Evolutionary conservation across 208 protist genomes (phyloP).

Genomic region (Leishmania arabica): DNA sequence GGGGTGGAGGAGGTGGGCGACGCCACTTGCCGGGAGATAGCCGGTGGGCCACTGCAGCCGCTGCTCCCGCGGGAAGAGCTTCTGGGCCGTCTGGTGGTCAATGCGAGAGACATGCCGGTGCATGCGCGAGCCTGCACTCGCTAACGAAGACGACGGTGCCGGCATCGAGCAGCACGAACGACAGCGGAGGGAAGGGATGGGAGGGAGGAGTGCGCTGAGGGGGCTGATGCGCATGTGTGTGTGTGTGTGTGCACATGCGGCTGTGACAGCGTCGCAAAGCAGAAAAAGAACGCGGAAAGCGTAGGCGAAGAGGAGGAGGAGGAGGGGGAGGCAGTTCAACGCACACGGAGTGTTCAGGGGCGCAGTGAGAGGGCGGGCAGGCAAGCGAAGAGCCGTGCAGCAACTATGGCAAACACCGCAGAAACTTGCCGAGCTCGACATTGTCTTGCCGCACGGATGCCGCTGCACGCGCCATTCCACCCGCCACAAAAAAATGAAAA

Average conservation of each 20-base stretch:
- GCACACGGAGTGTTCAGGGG: not conserved
- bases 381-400: not conserved
- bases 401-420: not conserved
- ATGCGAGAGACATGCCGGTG: slow-evolving; percentile 55
- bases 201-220: not conserved
- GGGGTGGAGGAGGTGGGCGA: slow-evolving; percentile 68
- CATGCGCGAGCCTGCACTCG: slow-evolving; percentile 26
- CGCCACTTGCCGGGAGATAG: slow-evolving; percentile 74
- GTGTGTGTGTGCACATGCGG: not conserved
- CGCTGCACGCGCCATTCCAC: not conserved
- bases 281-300: not conserved
- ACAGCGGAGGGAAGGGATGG: not conserved
- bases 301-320: not conserved
- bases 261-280: not conserved
- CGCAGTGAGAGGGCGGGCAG: not conserved
- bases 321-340: not conserved
- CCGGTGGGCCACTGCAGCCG: slow-evolving; percentile 55
- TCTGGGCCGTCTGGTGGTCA: slow-evolving; percentile 25
- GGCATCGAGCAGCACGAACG: not conserved
- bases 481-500: not conserved
- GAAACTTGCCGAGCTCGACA: not conserved
- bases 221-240: not conserved
- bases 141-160: slow-evolving; percentile 4
- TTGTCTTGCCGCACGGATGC: not conserved
- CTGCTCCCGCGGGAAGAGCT: slow-evolving; percentile 56